Base-by-base conservation (phyloP, 768 basidiomycete species). In the Trametes maxima region DNA sequence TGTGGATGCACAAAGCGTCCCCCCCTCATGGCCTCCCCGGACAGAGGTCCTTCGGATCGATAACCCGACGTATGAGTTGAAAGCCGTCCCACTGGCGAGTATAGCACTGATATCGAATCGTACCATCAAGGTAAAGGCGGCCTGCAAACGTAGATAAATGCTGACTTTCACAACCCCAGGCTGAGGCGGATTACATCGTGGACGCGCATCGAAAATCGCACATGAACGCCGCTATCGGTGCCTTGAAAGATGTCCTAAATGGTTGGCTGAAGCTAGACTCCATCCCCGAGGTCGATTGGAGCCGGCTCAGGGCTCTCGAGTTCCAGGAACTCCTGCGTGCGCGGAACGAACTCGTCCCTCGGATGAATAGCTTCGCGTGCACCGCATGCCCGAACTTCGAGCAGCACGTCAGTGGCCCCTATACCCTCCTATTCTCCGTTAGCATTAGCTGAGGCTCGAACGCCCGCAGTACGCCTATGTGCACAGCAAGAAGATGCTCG, bases 281-380 rank as follows among this genome's bases (percentile, higher is more conserved):
- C 2, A 75, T 94, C 14, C 82, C 85, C 2, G 97, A 99, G 72
- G 83, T 88, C 4, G 92, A 93, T 56, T 98, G 95, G 95, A 60
- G 50, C 40, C 84, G 89, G 53, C 82, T 94, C 72, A 84, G 90
- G 46, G 80, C 85, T n/a, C 74, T 99, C 8, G 95, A 98, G 55
- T 97, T 98, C 72, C 94, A 98, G 72, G 96, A 98, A 64, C 76
- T 80, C 21, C 70, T 98, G 53, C 83, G 84, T 59, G 69, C 79
- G 42, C 79, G 95, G 59, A 78, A 87, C 52, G 74, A 74, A 12
- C 70, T 88, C 5, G 70, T 76, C 2, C 72, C 79, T 60, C 75
- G 75, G 25, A 69, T 90, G 33, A 65, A 73, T 14, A 76, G 57
- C 5, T 77, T 75, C 45, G 73, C 68, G 3, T 95, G 92, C 73